A percentile compares a stretch with the other conserved stretches of the same genome.
These are phyloP conservation scores for Polytrichum formosum DNA, from an alignment of 225 moss, liverwort and hornwort species.

Conservation along the genomic window DNA sequence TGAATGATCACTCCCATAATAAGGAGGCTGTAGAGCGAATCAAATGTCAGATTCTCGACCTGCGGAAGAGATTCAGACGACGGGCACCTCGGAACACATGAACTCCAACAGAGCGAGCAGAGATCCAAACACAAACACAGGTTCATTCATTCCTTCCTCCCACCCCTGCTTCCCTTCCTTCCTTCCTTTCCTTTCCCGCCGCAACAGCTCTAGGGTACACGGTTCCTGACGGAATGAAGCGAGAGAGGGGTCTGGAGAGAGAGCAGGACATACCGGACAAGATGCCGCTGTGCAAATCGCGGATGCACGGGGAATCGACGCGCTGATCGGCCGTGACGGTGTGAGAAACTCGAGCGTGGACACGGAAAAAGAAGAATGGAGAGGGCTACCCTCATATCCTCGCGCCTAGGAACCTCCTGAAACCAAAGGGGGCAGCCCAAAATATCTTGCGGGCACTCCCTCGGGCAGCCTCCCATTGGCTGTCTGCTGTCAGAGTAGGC, in stretches of 20 bases:
- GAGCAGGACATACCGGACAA: constrained; percentile 5
- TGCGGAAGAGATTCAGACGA: not conserved
- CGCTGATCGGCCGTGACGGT: not conserved
- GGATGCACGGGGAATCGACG: not conserved
- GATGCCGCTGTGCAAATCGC: constrained; percentile 2
- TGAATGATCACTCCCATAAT: no score
- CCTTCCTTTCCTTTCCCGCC: no score
- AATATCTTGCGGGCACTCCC: not conserved
- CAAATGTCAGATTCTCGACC: not conserved
- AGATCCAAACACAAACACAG: not conserved
- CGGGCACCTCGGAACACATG: not conserved
- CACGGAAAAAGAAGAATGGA: not conserved
- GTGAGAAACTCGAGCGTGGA: not conserved
- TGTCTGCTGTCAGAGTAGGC: not conserved
- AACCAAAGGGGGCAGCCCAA: not conserved
- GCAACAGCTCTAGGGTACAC: not conserved
- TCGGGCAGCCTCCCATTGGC: not conserved
- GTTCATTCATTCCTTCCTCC: not conserved
- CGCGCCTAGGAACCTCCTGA: not conserved
- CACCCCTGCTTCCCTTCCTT: not conserved
- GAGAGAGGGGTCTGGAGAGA: not conserved
- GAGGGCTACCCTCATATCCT: not conserved
- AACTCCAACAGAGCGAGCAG: not conserved
- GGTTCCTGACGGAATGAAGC: not conserved
- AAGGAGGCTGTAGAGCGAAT: not conserved